Percentiles rank a stretch among this genome's conserved stretches.
phyloP scores from a whole-genome alignment of 345 rosid genomes.

The Heritiera fomes region DNA sequence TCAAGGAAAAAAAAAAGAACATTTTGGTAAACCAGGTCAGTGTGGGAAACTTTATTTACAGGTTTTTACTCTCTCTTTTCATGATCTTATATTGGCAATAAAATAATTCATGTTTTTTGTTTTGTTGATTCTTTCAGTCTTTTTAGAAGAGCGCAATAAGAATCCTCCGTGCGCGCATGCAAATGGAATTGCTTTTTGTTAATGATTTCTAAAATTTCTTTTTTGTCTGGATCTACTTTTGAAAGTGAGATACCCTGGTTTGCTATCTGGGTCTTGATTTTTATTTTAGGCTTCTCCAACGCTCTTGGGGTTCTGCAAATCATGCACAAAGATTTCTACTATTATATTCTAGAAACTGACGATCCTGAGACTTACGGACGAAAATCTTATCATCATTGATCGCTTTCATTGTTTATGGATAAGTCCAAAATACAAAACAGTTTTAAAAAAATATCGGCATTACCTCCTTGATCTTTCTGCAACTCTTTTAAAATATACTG shows the following conservation, averaged over 20 bases:
- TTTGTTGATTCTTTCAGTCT: neutral
- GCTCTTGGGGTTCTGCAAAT: neutral
- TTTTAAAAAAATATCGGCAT: neutral
- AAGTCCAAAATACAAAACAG: neutral
- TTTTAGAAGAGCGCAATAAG: too few relatives aligned
- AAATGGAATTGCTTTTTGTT: conserved; percentile 4
- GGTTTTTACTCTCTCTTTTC: neutral
- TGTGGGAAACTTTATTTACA: neutral
- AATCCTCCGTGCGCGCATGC: neutral
- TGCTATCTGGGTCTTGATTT: neutral
- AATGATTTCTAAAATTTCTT: neutral
- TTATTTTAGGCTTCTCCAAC: neutral
- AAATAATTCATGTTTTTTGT: too few relatives aligned
- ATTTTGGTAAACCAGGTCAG: neutral
- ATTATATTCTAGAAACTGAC: neutral
- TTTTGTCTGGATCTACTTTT: neutral
- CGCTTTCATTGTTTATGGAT: neutral
- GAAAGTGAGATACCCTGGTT: neutral
- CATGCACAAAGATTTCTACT: neutral
- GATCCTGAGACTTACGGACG: neutral
- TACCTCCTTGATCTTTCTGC: neutral
- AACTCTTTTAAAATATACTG: neutral
- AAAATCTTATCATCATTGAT: neutral
- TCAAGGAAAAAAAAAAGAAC: neutral
- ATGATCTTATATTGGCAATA: neutral